Base-by-base conservation (phyloP, 192 early-diverging fungal species). In the Gaertneriomyces semiglobifer region DNA sequence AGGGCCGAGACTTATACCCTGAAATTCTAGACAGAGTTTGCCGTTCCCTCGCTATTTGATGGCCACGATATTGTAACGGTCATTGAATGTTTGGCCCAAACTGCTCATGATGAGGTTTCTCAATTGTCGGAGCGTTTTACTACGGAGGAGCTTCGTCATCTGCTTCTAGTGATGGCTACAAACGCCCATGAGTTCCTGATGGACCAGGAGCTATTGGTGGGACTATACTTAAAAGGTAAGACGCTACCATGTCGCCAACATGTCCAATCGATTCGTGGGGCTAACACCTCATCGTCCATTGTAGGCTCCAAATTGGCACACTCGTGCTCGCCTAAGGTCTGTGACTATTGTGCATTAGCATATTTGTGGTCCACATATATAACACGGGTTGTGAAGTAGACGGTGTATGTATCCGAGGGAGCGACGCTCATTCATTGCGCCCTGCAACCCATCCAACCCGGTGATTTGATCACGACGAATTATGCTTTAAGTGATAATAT, bases 401-500 rank as follows among this genome's bases (percentile, higher is more conserved):
- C 65, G 16, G 65, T 66, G 16, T 66, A 66, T 44, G 43, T 66
- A 2, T 53, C 54, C 25, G 56, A 56, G 0, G 65, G 65, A 20
- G 45, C n/a, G 10, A 44, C 20, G 6, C 33, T 68, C 40, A 61
- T 41, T 25, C 66, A 68, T 58, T 68, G 60, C 43, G 66, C 66
- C 16, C 39, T 68, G 43, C 44, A 61, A 40, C 25, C 25, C 39
- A 68, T 68, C 46, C 6, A 50, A 16, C 12, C 57, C 6, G 66
- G 66, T 47, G 66, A 68, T 9, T 40, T 68, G 8, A 53, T 68
- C 25, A 68, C 66, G 18, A 68, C 66, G 10, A 68, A 68, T 39
- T 68, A 68, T 38, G 57, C 50, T 39, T 38, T 68, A 11, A 53
- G 59, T 10, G 66, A 68, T 33, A 58, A 68, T 44, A 68, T 68